phyloP scores from a whole-genome alignment of 2,329 filamentous ascomycete species.

The Stachybotrys chlorohalonatus region DNA sequence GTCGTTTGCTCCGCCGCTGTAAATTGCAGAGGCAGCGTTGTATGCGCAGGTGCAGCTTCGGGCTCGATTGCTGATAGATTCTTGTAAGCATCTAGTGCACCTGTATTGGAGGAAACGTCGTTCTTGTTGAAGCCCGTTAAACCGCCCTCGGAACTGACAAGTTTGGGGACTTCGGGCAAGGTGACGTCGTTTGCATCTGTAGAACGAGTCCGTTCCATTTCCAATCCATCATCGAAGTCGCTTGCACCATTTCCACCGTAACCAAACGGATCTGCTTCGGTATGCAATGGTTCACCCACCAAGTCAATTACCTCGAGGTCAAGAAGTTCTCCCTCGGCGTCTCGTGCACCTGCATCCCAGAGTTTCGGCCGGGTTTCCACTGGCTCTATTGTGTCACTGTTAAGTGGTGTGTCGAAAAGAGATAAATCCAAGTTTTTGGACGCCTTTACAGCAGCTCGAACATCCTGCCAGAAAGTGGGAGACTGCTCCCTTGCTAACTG shows the following conservation, averaged over 20 bases:
- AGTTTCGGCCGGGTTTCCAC: slow-evolving; percentile 33
- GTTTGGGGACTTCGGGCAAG: neutral
- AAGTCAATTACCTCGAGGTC: slow-evolving; percentile 55
- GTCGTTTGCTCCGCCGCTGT: neutral
- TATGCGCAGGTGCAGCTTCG: neutral
- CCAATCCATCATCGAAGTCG: neutral
- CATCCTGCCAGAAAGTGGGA: slow-evolving; percentile 52
- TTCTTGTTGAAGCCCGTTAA: neutral
- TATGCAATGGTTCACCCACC: slow-evolving; percentile 28
- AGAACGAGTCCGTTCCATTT: neutral
- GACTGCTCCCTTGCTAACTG: slow-evolving; percentile 69
- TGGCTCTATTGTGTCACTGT: slow-evolving; percentile 27
- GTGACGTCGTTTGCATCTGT: neutral
- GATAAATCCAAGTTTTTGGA: slow-evolving; percentile 40
- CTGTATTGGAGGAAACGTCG: neutral
- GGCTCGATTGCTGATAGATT: slow-evolving; percentile 2
- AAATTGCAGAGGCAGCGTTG: neutral
- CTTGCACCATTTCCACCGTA: slow-evolving; percentile 16
- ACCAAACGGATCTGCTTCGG: slow-evolving; percentile 28
- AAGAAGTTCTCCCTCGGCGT: slow-evolving; percentile 54
- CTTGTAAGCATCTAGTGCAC: neutral
- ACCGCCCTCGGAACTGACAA: neutral
- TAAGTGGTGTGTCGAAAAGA: slow-evolving; percentile 27
- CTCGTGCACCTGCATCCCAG: slow-evolving; percentile 64
- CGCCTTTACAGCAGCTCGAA: slow-evolving; percentile 51